Conservation (phyloP, 164 flowering plant genomes). For the Echeveria elegans region DNA sequence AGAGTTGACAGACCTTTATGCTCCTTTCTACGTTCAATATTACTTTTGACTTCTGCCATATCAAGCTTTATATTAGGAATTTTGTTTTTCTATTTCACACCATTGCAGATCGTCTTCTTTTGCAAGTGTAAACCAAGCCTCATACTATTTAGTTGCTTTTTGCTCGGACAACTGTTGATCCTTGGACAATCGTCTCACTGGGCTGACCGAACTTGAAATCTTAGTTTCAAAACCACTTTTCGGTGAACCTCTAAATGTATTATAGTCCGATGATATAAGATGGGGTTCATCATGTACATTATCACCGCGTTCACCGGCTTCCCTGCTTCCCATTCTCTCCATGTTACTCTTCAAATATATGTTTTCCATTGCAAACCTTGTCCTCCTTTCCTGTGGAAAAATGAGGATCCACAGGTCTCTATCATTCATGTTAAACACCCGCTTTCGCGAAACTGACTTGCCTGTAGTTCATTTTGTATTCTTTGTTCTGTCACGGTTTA, state of each 20-base stretch:
- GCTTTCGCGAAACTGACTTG: background rate
- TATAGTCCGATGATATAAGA: too few relatives aligned
- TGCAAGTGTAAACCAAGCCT: background rate
- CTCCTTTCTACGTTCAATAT: constrained; percentile 13
- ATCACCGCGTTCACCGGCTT: too few relatives aligned
- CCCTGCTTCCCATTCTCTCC: constrained; percentile 13
- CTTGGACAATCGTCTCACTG: too few relatives aligned
- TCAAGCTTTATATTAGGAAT: constrained; percentile 3
- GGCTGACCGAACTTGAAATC: too few relatives aligned
- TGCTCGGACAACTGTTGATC: too few relatives aligned
- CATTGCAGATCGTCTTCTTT: constrained; percentile 4
- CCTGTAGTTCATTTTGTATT: background rate
- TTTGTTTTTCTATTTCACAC: background rate
- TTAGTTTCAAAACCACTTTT: too few relatives aligned
- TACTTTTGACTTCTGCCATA: constrained; percentile 10
- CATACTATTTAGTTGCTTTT: too few relatives aligned
- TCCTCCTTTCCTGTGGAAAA: background rate
- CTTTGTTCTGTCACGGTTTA: background rate
- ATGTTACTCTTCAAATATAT: constrained; percentile 4
- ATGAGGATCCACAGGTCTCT: background rate
- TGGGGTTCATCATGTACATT: too few relatives aligned
- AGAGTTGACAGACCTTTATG: background rate
- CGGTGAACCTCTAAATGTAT: too few relatives aligned
- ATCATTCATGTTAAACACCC: background rate
- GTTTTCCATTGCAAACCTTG: background rate